phyloP scores from a whole-genome alignment of 2,329 filamentous ascomycete species.

The Epichloe elymi region DNA sequence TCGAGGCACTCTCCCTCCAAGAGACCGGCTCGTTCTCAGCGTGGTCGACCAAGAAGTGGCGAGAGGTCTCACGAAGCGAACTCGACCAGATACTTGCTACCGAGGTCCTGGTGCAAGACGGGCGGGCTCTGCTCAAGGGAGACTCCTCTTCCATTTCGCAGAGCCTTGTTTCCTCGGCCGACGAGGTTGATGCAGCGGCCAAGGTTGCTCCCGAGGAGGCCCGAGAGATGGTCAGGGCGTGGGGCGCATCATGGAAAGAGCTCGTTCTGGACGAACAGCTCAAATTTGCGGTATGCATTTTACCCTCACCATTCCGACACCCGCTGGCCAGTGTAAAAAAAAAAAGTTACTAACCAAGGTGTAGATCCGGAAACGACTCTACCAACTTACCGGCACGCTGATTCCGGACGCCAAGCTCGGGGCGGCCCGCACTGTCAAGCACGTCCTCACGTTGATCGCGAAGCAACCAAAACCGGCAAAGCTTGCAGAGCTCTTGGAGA shows the following conservation, averaged over 20 bases:
- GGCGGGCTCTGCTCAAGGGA: conserved; percentile 26
- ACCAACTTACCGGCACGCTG: conserved; percentile 66
- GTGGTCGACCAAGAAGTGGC: conserved; percentile 22
- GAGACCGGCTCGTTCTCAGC: conserved; percentile 17
- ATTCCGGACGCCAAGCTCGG: conserved; percentile 58
- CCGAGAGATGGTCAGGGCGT: conserved; percentile 27
- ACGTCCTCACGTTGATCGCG: conserved; percentile 40
- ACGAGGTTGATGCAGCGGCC: conserved; percentile 13
- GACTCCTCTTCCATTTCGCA: conserved; percentile 22
- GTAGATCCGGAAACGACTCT: conserved; percentile 68
- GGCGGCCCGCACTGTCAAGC: conserved; percentile 37
- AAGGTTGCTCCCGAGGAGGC: conserved; percentile 26
- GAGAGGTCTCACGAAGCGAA: conserved; percentile 18
- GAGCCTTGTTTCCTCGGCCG: conserved; percentile 18
- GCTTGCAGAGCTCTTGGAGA: conserved; percentile 46
- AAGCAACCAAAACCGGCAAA: conserved; percentile 44
- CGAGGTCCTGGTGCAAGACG: conserved; percentile 27
- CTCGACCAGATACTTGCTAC: conserved; percentile 23
- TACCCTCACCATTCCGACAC: too few species aligned
- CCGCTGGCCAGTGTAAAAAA: too few species aligned
- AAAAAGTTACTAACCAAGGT: too few species aligned
- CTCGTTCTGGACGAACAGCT: conserved; percentile 44
- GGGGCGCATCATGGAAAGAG: conserved; percentile 44
- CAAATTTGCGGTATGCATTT: conserved; percentile 58
- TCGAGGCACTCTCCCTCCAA: conserved; percentile 37